Conservation (phyloP, 805 yeast genomes). For the Saturnispora ahearnii region DNA sequence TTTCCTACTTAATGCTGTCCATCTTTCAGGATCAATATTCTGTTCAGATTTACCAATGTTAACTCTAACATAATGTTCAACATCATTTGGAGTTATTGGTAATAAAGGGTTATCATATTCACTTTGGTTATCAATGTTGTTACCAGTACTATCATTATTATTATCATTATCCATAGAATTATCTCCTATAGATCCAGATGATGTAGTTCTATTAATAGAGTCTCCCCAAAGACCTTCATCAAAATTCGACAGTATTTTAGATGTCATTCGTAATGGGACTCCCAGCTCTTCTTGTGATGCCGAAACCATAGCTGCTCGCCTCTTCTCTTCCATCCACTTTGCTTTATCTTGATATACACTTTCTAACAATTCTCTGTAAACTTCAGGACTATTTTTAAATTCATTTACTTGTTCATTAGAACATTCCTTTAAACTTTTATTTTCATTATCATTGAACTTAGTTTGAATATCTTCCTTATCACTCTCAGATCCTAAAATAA, state of each 20-base stretch:
- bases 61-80: conserved; percentile 3
- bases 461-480: background rate
- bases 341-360: background rate
- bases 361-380: conserved; percentile 6
- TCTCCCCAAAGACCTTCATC: conserved; percentile 13
- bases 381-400: conserved; percentile 2
- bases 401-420: background rate
- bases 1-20: conserved; percentile 15
- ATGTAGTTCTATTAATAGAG: background rate
- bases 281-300: conserved; percentile 24
- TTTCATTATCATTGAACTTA: background rate
- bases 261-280: conserved; percentile 20
- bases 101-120: background rate
- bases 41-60: conserved; percentile 12
- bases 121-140: background rate
- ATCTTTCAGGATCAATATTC: conserved; percentile 6
- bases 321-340: background rate
- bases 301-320: conserved; percentile 10
- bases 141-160: background rate
- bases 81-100: conserved; percentile 7
- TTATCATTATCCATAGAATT: background rate
- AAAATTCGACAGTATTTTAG: conserved; percentile 24
- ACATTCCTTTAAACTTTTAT: background rate
- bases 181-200: background rate
- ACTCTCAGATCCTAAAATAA: background rate